Base-by-base conservation (phyloP, 371 early-diverging fungal species). In the Fennellomyces sp. region DNA sequence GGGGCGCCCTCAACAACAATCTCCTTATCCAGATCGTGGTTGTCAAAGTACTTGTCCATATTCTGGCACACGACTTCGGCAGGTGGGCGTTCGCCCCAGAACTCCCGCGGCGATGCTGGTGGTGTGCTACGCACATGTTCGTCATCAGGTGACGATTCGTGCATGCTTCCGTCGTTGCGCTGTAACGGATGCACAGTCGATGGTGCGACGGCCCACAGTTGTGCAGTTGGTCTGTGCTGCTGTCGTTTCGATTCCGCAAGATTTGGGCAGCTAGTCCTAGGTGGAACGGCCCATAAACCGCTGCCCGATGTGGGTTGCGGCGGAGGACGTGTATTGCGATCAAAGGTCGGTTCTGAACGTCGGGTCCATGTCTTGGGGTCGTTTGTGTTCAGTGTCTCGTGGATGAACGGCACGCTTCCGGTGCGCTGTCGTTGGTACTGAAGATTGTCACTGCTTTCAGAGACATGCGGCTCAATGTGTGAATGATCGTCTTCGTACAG, bases 11-110 rank as follows among this genome's bases (percentile, higher is more conserved):
- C 56, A 0, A 72, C 61, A 2, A 84, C 69, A 28, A 92, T 83
- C 11, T 88, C 90, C 55, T 85, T 78, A 58, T 92, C 93, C 38
- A 93, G 66, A 61, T 93, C 91, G 56, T 93, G 88, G 23, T 80
- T 84, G 30, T 89, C 91, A 68, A 93, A 92, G 64, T 86, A 93
- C 47, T 81, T 66, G 39, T 90, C 91, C 58, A 91, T 71, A 63
- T 91, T 83, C 53, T 90, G 85, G 25, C 83, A 81, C 33, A 93
- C 87, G 15, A 86, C 80, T 45, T 92, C 89, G 8, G 89, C 73
- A 0, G 90, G 89, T 7, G 94, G 94, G 4, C 94, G 82, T 51
- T 86, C 90, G 4, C 85, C 84, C 89, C 89, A 88, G 56, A 77
- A 85, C 7, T 56, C 58, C 1, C 56, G 56, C 26, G 50, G 47